Evolutionary conservation across 164 flowering plant genomes (phyloP).

Genomic region (Malania oleifera): DNA sequence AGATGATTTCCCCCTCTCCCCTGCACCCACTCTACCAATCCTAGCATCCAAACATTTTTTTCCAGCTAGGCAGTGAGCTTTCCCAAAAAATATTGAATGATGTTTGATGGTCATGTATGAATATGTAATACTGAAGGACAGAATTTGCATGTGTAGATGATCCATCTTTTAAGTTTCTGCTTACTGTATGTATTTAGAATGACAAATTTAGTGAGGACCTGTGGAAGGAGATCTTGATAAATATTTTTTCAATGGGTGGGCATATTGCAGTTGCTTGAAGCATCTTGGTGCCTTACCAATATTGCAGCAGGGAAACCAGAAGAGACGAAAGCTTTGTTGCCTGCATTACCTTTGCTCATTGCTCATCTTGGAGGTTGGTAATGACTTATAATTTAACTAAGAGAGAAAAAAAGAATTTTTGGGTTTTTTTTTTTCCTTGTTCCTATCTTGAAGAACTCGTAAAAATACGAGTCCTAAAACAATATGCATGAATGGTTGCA

Average conservation of each 20-base stretch:
- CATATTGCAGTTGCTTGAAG: constrained; percentile 79
- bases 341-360: constrained; percentile 87
- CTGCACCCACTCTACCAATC: no score
- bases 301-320: constrained; percentile 94
- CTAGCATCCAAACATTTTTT: no score
- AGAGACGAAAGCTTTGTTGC: constrained; percentile 85
- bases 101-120: not conserved
- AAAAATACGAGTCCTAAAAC: no score
- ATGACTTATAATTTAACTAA: not conserved
- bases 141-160: not conserved
- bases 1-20: not conserved
- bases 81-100: not conserved
- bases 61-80: no score
- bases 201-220: not conserved
- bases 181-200: not conserved
- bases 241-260: constrained; percentile 1
- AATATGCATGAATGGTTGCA: no score
- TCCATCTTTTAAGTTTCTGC: constrained; percentile 1
- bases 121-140: not conserved
- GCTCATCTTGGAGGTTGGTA: constrained; percentile 93
- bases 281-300: constrained; percentile 97
- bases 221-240: not conserved
- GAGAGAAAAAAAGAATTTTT: no score
- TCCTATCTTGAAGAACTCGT: no score
- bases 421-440: no score